phyloP scores from a whole-genome alignment of 208 protist species.

The Leishmania tarentolae region DNA sequence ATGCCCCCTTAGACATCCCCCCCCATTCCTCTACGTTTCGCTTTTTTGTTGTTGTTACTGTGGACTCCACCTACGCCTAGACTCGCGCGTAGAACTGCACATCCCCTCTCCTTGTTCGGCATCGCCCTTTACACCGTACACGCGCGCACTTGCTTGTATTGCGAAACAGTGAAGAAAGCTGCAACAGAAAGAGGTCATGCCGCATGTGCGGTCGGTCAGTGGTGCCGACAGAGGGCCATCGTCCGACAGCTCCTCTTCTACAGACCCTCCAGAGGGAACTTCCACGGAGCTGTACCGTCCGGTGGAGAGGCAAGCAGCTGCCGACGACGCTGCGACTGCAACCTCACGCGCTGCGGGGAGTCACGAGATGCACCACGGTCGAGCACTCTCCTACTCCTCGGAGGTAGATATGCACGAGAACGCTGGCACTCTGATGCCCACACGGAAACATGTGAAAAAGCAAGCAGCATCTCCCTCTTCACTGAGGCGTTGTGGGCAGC shows the following conservation, averaged over 20 bases:
- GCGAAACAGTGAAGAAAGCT: background rate
- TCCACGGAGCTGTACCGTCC: slow-evolving; percentile 30
- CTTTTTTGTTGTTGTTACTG: background rate
- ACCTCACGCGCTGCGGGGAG: background rate
- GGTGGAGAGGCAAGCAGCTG: background rate
- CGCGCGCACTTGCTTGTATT: background rate
- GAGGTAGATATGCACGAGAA: slow-evolving; percentile 12
- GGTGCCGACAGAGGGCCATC: background rate
- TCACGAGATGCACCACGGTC: slow-evolving; percentile 18
- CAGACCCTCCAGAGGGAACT: slow-evolving; percentile 24
- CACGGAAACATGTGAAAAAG: background rate
- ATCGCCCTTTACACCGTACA: background rate
- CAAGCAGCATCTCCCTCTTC: background rate
- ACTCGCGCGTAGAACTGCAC: background rate
- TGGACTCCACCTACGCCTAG: background rate
- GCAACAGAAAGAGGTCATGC: background rate
- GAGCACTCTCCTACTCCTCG: slow-evolving; percentile 27
- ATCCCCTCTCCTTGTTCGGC: background rate
- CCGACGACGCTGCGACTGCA: background rate
- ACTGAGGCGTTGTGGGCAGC: background rate
- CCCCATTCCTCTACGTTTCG: background rate
- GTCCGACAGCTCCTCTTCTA: slow-evolving; percentile 16
- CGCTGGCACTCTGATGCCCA: slow-evolving; percentile 20
- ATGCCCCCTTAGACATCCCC: background rate
- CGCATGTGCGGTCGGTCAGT: background rate